Evolutionary conservation across 225 moss, liverwort and hornwort genomes (phyloP), one percentile per base, ranked within the genome.

Genomic region (Asterella californica): DNA sequence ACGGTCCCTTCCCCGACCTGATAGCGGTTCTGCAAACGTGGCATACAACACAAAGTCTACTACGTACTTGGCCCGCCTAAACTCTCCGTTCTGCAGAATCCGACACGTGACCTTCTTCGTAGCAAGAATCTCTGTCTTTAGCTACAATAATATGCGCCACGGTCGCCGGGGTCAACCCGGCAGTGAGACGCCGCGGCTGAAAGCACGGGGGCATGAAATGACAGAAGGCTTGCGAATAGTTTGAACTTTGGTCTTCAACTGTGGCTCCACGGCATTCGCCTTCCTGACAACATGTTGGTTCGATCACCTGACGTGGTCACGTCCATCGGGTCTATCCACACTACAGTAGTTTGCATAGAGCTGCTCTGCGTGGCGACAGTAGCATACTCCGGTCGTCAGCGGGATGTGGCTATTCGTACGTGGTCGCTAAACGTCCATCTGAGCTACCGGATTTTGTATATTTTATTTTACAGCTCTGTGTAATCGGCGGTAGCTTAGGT

Each of bases 101-200:
- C 65, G 10, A 59, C 59, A 59, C 59, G 59, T 59, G 59, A 59
- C 59, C 21, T 59, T 59, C 59, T 59, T 33, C 30, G 65, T 30
- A 30, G 8, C 29, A 29, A 65, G 65, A 65, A 65, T 65, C 65
- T 65, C 65, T 65, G 65, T 65, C 65, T 32, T 33, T 59, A 8
- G 65, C 29, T 65, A 65, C 33, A 32, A 29, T 30, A 25, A 30
- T 65, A 8, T 19, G 59, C 10, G 59, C 8, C 5, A 60, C n/a
- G n/a, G n/a, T 25, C 7, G 30, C 65, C 65, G 65, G 65, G 65
- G 65, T 65, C 65, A 65, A 65, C 65, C 65, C 65, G 65, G 65
- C 65, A 65, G 65, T 6, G 65, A 29, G 30, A 65, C 11, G 30
- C 65, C 65, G 65, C 65, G 29, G 65, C 65, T 10, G 29, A 32